Conservation (phyloP, 2,329 filamentous ascomycete species). For the Paecilomyces sp. region DNA sequence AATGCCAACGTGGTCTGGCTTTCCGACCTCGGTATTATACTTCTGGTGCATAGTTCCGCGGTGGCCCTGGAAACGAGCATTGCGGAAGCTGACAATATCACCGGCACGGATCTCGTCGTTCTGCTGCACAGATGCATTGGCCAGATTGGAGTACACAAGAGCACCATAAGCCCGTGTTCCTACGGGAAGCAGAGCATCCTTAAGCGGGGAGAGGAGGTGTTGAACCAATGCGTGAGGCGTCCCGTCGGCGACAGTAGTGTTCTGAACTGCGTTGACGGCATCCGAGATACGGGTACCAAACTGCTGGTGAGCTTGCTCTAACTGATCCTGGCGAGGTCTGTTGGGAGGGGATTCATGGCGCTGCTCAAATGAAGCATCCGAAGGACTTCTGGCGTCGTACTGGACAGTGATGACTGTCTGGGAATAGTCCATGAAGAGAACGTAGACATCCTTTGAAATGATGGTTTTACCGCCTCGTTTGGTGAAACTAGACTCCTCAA, state of each 20-base stretch:
- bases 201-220: slow-evolving; percentile 67
- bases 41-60: slow-evolving; percentile 93
- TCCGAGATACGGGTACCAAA: slow-evolving; percentile 75
- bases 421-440: slow-evolving; percentile 95
- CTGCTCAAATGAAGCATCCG: slow-evolving; percentile 71
- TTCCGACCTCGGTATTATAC: slow-evolving; percentile 81
- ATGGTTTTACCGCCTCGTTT: slow-evolving; percentile 63
- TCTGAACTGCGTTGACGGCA: slow-evolving; percentile 63
- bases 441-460: slow-evolving; percentile 71
- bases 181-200: slow-evolving; percentile 70
- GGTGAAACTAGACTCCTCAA: slow-evolving; percentile 66
- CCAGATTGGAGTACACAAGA: slow-evolving; percentile 87
- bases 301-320: slow-evolving; percentile 75
- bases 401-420: slow-evolving; percentile 80
- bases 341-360: slow-evolving; percentile 78
- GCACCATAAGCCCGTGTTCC: slow-evolving; percentile 88
- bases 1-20: slow-evolving; percentile 78
- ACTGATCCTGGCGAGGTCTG: slow-evolving; percentile 79
- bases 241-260: slow-evolving; percentile 76
- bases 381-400: slow-evolving; percentile 68
- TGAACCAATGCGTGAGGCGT: slow-evolving; percentile 69
- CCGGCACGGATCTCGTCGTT: slow-evolving; percentile 89
- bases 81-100: slow-evolving; percentile 87
- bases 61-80: slow-evolving; percentile 90
- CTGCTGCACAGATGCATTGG: slow-evolving; percentile 84